phyloP scores from a whole-genome alignment of 139 green algal genomes.

The Deuterostichococcus epilithicus region DNA sequence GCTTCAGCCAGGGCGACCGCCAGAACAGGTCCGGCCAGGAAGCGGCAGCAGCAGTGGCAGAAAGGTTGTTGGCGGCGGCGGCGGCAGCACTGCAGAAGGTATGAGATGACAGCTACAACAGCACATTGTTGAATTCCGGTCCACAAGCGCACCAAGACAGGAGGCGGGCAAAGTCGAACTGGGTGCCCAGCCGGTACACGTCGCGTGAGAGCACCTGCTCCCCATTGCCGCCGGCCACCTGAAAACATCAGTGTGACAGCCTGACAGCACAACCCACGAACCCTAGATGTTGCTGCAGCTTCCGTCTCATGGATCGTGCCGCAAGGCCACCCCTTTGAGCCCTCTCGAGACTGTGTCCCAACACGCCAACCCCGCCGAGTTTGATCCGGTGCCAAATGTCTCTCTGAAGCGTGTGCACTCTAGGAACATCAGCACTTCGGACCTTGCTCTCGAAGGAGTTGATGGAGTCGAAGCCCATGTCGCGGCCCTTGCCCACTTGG shows the following conservation, averaged over 20 bases:
- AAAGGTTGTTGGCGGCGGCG: conserved; percentile 2
- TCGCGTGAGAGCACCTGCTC: conserved; percentile 82
- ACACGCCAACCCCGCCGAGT: no score
- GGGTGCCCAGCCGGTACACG: conserved; percentile 63
- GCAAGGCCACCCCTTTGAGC: no score
- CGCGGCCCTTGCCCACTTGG: conserved; percentile 73
- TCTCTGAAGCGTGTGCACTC: neutral
- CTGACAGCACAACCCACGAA: neutral
- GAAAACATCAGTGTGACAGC: neutral
- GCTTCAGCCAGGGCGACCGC: no score
- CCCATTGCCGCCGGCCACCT: conserved; percentile 71
- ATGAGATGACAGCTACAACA: no score
- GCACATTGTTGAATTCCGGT: no score
- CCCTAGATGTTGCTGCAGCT: no score
- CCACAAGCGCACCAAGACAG: conserved; percentile 40
- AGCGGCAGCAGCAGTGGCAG: neutral
- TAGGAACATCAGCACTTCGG: neutral
- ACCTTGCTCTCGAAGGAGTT: conserved; percentile 88
- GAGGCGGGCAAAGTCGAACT: conserved; percentile 78
- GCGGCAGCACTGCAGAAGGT: conserved; percentile 21
- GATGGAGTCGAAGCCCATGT: conserved; percentile 92
- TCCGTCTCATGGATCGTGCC: no score
- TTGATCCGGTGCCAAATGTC: neutral
- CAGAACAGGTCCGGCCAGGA: no score
- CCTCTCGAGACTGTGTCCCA: no score